Percentiles rank a stretch among this genome's conserved stretches.
Evolutionary conservation across 768 basidiomycete species (phyloP).

Genomic region (Dacryopinax primogenitus): DNA sequence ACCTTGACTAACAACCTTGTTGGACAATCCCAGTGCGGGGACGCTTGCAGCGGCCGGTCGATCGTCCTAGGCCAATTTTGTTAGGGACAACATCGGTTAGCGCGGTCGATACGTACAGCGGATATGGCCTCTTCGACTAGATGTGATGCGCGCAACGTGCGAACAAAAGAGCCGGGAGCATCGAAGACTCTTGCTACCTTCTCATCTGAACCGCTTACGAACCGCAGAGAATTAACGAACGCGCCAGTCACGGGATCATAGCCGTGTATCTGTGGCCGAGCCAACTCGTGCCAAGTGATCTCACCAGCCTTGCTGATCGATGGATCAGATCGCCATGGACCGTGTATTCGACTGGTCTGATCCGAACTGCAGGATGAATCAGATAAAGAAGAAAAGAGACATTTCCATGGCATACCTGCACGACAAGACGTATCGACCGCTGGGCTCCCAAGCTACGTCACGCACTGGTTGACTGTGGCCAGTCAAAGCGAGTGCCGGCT

Average conservation of each 20-base stretch:
- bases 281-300: slow-evolving; percentile 68
- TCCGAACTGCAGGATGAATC: slow-evolving; percentile 46
- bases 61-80: slow-evolving; percentile 30
- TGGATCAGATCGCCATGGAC: slow-evolving; percentile 30
- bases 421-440: slow-evolving; percentile 74
- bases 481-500: slow-evolving; percentile 60
- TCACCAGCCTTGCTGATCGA: slow-evolving; percentile 14
- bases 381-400: not conserved
- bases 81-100: not conserved
- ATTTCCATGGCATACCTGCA: slow-evolving; percentile 44
- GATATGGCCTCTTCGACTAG: not conserved
- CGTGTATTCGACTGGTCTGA: slow-evolving; percentile 86
- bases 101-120: not conserved
- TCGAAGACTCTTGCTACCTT: slow-evolving; percentile 91
- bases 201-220: slow-evolving; percentile 89
- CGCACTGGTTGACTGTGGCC: slow-evolving; percentile 75
- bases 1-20: slow-evolving; percentile 66
- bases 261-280: slow-evolving; percentile 90
- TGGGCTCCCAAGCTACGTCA: slow-evolving; percentile 75
- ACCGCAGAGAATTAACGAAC: slow-evolving; percentile 62
- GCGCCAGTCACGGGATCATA: slow-evolving; percentile 76
- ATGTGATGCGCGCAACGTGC: slow-evolving; percentile 30
- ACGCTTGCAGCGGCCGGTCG: slow-evolving; percentile 75
- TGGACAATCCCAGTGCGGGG: slow-evolving; percentile 86
- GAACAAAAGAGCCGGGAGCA: slow-evolving; percentile 70